Evolutionary conservation across 768 basidiomycete species (phyloP).

Genomic region (Termitomyces sp.): DNA sequence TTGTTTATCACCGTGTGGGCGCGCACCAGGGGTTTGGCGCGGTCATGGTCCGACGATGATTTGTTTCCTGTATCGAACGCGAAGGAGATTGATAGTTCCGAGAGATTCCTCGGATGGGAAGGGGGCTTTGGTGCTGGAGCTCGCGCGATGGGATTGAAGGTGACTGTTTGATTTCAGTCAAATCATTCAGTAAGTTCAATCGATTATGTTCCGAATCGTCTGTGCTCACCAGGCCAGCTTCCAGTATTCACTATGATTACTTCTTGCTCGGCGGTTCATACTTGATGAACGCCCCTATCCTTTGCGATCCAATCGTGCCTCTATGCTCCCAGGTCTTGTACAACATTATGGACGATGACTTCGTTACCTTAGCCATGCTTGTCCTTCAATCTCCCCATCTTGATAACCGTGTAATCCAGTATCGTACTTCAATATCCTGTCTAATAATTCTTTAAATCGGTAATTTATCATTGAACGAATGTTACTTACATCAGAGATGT

Average conservation of each 20-base stretch:
- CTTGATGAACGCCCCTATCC: background rate
- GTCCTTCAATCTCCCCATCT: background rate
- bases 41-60: conserved; percentile 51
- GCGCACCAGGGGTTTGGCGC: conserved; percentile 56
- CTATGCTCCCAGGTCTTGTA: background rate
- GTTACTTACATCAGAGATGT: background rate
- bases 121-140: conserved; percentile 79
- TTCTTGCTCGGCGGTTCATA: background rate
- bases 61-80: conserved; percentile 29
- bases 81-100: conserved; percentile 36
- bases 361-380: background rate
- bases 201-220: background rate
- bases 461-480: background rate
- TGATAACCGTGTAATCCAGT: background rate
- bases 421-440: background rate
- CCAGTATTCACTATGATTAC: background rate
- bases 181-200: conserved; percentile 5
- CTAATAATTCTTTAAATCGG: background rate
- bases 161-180: conserved; percentile 10
- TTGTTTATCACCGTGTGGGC: conserved; percentile 94
- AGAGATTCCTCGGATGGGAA: conserved; percentile 79
- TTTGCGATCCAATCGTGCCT: background rate
- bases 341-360: background rate
- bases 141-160: conserved; percentile 64
- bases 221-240: conserved; percentile 6